Conservation (phyloP, 345 rosid genomes). For the Rhizophora mangle region DNA sequence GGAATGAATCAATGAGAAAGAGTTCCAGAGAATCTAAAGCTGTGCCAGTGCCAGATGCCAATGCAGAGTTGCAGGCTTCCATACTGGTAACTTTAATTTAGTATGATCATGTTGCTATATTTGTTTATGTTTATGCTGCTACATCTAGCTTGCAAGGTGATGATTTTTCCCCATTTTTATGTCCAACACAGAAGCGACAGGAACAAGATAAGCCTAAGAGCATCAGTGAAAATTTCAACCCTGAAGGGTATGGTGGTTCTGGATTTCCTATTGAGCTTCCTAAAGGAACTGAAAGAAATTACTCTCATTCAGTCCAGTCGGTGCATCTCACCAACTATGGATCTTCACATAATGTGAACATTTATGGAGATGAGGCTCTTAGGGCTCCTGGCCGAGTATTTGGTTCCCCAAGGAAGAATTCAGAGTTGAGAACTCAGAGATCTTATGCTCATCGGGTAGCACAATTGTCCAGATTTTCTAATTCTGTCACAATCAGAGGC, state of each 20-base stretch:
- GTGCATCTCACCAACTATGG: constrained; percentile 20
- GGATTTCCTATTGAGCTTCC: constrained; percentile 45
- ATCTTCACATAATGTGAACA: constrained; percentile 28
- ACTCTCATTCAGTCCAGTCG: constrained; percentile 33
- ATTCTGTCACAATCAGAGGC: constrained; percentile 78
- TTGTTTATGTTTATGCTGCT: not conserved
- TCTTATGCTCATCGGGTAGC: constrained; percentile 47
- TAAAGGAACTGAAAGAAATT: constrained; percentile 33
- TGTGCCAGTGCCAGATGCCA: constrained; percentile 45
- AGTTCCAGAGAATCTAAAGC: constrained; percentile 44
- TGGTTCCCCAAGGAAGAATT: constrained; percentile 34
- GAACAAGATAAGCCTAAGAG: constrained; percentile 40
- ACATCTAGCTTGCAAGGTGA: not conserved
- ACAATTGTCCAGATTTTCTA: constrained; percentile 66
- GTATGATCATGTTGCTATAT: not conserved
- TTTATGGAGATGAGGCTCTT: constrained; percentile 32
- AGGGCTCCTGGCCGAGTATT: constrained; percentile 19
- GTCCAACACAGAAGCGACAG: constrained; percentile 44
- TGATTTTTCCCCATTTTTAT: not conserved
- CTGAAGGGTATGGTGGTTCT: constrained; percentile 44
- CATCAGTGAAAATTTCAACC: constrained; percentile 34
- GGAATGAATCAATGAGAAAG: constrained; percentile 33
- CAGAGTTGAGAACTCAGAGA: constrained; percentile 45
- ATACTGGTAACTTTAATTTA: constrained; percentile 35
- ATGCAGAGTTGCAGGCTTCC: constrained; percentile 42